phyloP scores from a whole-genome alignment of 495 filamentous ascomycete species.

The Pseudoneurospora amorphoporcata region DNA sequence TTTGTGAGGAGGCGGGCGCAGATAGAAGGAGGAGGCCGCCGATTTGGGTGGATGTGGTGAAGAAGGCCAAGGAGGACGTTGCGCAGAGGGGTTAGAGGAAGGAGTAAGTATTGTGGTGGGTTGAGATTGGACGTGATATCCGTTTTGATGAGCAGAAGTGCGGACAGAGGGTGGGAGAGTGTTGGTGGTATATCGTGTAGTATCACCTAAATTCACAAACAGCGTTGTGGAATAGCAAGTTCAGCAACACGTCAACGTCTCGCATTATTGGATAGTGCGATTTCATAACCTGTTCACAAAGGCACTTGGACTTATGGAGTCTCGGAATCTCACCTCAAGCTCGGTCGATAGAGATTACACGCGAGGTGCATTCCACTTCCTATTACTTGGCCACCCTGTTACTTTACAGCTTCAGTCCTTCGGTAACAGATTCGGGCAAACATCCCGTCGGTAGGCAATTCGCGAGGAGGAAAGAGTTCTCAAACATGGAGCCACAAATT shows the following conservation, averaged over 20 bases:
- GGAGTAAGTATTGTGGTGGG: not conserved
- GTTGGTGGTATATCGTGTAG: not conserved
- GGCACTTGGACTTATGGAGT: not conserved
- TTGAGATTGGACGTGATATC: not conserved
- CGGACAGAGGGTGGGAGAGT: too few species aligned
- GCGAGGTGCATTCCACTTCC: not conserved
- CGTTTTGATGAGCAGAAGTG: not conserved
- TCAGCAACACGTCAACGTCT: not conserved
- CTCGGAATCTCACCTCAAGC: not conserved
- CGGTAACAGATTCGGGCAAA: not conserved
- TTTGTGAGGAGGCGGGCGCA: slow-evolving; percentile 39
- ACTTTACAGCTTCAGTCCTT: not conserved
- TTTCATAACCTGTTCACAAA: not conserved
- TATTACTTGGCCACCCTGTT: not conserved
- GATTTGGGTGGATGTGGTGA: slow-evolving; percentile 25
- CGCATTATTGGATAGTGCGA: not conserved
- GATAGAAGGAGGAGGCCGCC: slow-evolving; percentile 13
- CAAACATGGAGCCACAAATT: not conserved
- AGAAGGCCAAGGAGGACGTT: slow-evolving; percentile 2
- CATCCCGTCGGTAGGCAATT: not conserved
- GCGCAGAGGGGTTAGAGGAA: not conserved
- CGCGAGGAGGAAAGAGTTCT: not conserved
- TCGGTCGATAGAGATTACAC: not conserved
- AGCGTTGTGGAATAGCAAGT: not conserved
- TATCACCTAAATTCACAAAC: not conserved